Evolutionary conservation across 2,329 filamentous ascomycete species (phyloP).

Genomic region (Colletotrichum sp.): DNA sequence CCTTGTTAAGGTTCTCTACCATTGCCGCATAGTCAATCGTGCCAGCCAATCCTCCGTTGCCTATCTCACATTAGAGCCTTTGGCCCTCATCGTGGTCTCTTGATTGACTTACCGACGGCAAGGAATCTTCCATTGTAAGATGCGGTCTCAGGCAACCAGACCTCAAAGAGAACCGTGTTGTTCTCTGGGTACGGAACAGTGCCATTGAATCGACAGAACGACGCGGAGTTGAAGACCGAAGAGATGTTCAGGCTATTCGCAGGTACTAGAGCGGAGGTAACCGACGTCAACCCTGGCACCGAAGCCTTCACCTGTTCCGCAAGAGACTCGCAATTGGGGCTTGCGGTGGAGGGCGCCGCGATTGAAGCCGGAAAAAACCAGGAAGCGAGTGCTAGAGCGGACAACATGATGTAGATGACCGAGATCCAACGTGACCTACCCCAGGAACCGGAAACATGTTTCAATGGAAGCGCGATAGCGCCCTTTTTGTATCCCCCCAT

Average conservation of each 20-base stretch:
- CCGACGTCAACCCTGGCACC: not conserved
- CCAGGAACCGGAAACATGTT: not conserved
- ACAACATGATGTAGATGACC: not conserved
- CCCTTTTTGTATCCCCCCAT: not conserved
- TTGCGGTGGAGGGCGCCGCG: not conserved
- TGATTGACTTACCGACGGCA: not conserved
- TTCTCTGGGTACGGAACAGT: not conserved
- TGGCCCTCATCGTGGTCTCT: fast-evolving
- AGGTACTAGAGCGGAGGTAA: not conserved
- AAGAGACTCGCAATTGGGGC: not conserved
- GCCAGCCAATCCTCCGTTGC: constrained; percentile 8
- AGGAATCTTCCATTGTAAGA: not conserved
- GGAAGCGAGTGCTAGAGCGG: not conserved
- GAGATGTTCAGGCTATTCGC: not conserved
- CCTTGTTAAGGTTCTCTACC: constrained; percentile 2
- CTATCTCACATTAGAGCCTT: not conserved
- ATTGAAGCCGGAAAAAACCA: not conserved
- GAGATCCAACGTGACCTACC: not conserved
- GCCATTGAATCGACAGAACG: not conserved
- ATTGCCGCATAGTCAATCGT: not conserved
- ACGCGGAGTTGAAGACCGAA: not conserved
- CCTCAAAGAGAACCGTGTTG: not conserved
- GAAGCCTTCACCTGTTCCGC: not conserved
- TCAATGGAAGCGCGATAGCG: not conserved
- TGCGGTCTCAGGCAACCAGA: not conserved